Evolutionary conservation across 805 yeast genomes (phyloP).

Genomic region (Peterozyma xylosa): DNA sequence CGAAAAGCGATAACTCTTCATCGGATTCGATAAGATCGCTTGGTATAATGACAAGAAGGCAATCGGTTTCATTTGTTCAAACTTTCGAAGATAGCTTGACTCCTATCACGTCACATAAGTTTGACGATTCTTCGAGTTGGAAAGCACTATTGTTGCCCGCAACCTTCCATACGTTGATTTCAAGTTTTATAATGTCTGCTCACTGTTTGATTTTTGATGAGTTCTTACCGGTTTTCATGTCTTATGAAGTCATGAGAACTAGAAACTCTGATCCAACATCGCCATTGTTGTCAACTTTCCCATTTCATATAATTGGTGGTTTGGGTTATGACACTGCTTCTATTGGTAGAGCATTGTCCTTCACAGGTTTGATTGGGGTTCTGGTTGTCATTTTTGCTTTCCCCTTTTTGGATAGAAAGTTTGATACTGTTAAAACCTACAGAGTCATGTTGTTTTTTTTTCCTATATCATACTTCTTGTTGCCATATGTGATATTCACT

Average conservation of each 20-base stretch:
- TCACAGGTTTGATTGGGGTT: conserved; percentile 48
- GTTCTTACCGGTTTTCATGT: conserved; percentile 47
- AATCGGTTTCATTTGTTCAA: background rate
- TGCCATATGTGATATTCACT: conserved; percentile 43
- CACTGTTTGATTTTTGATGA: conserved; percentile 43
- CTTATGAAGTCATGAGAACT: conserved; percentile 14
- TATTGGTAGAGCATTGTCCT: conserved; percentile 43
- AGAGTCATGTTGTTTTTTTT: conserved; percentile 29
- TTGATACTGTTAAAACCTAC: conserved; percentile 35
- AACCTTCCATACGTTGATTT: conserved; percentile 13
- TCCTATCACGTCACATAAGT: background rate
- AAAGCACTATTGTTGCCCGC: conserved; percentile 11
- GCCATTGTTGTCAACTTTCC: conserved; percentile 29
- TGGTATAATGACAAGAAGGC: background rate
- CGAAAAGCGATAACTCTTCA: background rate
- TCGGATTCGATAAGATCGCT: background rate
- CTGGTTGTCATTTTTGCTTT: conserved; percentile 39
- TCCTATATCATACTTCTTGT: conserved; percentile 35
- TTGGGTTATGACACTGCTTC: conserved; percentile 36
- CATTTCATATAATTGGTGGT: conserved; percentile 44
- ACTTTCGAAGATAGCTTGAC: background rate
- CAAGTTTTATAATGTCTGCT: conserved; percentile 32
- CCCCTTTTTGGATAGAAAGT: conserved; percentile 42
- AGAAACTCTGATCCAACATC: background rate
- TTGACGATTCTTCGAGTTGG: background rate